Base-by-base conservation (phyloP, 2,329 filamentous ascomycete genomes). In the Fusarium papillatum region DNA sequence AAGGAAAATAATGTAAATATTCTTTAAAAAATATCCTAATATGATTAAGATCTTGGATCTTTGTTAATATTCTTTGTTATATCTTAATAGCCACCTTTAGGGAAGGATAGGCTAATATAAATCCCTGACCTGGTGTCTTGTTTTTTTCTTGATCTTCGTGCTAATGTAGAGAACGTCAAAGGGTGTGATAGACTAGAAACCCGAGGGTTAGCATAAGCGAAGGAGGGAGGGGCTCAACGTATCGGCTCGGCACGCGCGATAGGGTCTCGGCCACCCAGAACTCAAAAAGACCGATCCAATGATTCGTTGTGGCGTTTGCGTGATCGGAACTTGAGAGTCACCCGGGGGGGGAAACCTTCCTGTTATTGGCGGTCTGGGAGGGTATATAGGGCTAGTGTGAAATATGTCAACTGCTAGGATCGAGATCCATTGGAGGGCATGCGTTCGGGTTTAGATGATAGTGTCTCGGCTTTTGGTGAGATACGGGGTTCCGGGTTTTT, bases 301-400 rank as follows among this genome's bases (percentile, higher is more conserved):
- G 24, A 19, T 41, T 29, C 13, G 29, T 46, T 13, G 68, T 76
- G 71, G 74, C 71, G 63, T 50, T 76, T 76, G 74, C 68, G 74
- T 62, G 59, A 76, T 76, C 55, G 50, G 64, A 62, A 46, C 16
- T 57, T 41, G 17, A 16, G 64, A 72, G 55, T 73, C 69, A 64
- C 31, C 31, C n/a, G 24, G 29, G 61, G 14, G 11, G n/a, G n/a
- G 22, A 59, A 22, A 43, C 43, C 22, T 50, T 6, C 24, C 46
- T 53, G 10, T 53, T n/a, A 53, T 53, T 53, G 48, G 48, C 46
- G 46, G 46, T 50, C 46, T 50, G 16, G 24, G 16, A 39, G 14
- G 14, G 13, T 38, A 22, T 29, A 26, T 41, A 13, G 17, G 8
- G 6, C 2, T 57, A 14, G n/a, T 17, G 24, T 39, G 17, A 19